Evolutionary conservation across 208 protist species (phyloP), one percentile per base, ranked within the genome.

Genomic region (Naegleria fowleri): DNA sequence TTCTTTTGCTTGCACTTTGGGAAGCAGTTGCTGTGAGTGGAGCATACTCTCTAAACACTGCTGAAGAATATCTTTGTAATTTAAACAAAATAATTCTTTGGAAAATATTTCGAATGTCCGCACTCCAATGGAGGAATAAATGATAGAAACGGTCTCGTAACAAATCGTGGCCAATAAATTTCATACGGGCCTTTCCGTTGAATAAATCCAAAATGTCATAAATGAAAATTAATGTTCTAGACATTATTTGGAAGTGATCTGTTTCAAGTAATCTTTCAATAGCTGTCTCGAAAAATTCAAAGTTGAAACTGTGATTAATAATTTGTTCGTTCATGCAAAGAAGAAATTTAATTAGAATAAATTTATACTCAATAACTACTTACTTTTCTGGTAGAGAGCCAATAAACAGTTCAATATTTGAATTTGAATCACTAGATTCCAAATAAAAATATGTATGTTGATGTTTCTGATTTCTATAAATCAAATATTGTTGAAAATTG

Each of bases 171-270:
- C 41, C 9, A 75, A 67, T 67, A 40, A 89, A 67, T 29, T 89
- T 67, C n/a, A 67, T 33, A 67, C 86, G n/a, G 25, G 39, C 48
- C 9, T 40, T 58, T 25, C 86, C 86, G n/a, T 38, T 67, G n/a
- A 89, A 89, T 40, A 89, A 41, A 40, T 89, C 86, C 13, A 89
- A 25, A 13, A 67, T 38, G 36, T 89, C 39, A 89, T 89, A 89
- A 13, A 89, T 25, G 33, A 89, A 89, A 41, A 89, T 89, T 33
- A 89, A 40, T 29, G 86, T 89, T 67, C 86, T 55, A 6, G 86
- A 48, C 16, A 89, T 33, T 29, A 89, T 89, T 89, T 89, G 86
- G 48, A 67, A 89, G 39, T 89, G 86, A 25, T 89, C 48, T 11
- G 48, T 67, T 22, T 39, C 22, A 29, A 89, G 15, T 7, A 89